Evolutionary conservation across 2,329 filamentous ascomycete species (phyloP).

Genomic region (Penicillium sp.): DNA sequence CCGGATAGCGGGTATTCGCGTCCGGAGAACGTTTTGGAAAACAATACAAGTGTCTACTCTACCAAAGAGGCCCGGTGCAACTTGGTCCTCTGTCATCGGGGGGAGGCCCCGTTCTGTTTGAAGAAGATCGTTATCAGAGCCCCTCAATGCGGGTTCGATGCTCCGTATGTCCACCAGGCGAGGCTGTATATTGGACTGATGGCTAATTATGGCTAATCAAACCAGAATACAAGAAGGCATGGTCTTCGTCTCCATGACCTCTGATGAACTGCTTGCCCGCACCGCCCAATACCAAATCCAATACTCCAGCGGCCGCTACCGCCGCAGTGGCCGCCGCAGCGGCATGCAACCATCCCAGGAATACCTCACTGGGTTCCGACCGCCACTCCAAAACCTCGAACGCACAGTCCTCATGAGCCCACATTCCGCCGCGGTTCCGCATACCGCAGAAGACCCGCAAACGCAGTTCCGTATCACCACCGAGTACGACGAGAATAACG

Average conservation of each 20-base stretch:
- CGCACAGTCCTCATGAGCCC: constrained; percentile 27
- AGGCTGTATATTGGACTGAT: constrained; percentile 26
- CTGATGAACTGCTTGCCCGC: constrained; percentile 69
- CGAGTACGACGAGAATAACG: constrained; percentile 40
- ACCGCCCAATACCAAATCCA: constrained; percentile 75
- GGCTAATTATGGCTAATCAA: constrained; percentile 22
- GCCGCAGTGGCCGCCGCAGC: constrained; percentile 31
- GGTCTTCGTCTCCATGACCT: constrained; percentile 85
- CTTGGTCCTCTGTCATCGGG: constrained; percentile 78
- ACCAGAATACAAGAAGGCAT: constrained; percentile 82
- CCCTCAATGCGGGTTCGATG: constrained; percentile 75
- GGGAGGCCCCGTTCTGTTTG: constrained; percentile 75
- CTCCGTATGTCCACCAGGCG: constrained; percentile 64
- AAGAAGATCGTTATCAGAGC: constrained; percentile 87
- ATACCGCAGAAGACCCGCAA: constrained; percentile 25
- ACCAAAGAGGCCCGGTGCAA: constrained; percentile 87
- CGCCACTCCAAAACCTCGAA: constrained; percentile 38
- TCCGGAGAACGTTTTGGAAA: constrained; percentile 77
- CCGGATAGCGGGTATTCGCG: constrained; percentile 56
- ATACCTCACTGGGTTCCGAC: constrained; percentile 40
- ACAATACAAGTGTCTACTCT: constrained; percentile 84
- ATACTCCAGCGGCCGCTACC: constrained; percentile 49
- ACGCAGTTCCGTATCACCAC: constrained; percentile 39
- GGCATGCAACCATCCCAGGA: constrained; percentile 41
- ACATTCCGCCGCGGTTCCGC: constrained; percentile 26